Evolutionary conservation across 805 yeast species (phyloP).

Genomic region (Candida railenensis): DNA sequence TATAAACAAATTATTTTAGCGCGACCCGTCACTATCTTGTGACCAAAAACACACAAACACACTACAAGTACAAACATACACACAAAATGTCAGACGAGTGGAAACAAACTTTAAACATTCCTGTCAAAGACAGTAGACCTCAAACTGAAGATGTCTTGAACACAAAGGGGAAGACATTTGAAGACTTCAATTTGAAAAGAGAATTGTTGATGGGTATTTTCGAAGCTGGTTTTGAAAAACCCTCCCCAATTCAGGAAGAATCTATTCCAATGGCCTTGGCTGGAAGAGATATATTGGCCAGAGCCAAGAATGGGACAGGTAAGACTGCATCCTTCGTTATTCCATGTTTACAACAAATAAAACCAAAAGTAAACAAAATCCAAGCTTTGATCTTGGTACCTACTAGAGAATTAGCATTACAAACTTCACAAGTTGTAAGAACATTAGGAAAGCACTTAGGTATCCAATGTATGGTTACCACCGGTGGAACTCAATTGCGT

Average conservation of each 20-base stretch:
- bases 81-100: conserved; percentile 37
- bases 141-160: conserved; percentile 95
- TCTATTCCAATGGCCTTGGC: conserved; percentile 93
- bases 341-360: conserved; percentile 85
- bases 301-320: conserved; percentile 99
- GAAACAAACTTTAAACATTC: conserved; percentile 74
- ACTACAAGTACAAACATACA: conserved; percentile 9
- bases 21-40: background rate
- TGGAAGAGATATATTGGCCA: conserved; percentile 93
- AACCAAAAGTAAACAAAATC: conserved; percentile 78
- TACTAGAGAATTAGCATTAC: conserved; percentile 96
- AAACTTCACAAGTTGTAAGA: conserved; percentile 95
- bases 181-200: conserved; percentile 87
- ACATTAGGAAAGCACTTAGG: conserved; percentile 94
- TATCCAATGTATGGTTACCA: conserved; percentile 93
- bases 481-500: conserved; percentile 93
- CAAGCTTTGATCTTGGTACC: conserved; percentile 95
- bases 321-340: conserved; percentile 97
- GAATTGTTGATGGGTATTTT: conserved; percentile 97
- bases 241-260: conserved; percentile 97
- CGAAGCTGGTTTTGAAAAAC: conserved; percentile 98
- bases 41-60: background rate
- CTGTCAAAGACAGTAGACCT: conserved; percentile 86
- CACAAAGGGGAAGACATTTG: conserved; percentile 88
- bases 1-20: background rate